Evolutionary conservation across 108 stramenopile genomes (phyloP).

Genomic region (Stephanodiscus triporus): DNA sequence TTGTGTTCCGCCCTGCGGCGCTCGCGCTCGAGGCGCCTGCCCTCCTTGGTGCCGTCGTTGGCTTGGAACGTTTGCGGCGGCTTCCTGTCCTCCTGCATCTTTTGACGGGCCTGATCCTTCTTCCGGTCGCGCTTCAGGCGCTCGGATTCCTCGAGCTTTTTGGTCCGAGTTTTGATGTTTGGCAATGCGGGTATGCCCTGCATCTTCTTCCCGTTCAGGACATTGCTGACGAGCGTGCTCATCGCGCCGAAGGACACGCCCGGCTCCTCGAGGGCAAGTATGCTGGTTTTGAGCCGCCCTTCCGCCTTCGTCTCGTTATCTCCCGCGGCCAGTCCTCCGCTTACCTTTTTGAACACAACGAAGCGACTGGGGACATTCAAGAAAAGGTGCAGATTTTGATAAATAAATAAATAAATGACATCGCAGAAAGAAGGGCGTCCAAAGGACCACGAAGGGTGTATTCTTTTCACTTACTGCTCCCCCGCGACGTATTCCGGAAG

Average conservation of each 20-base stretch:
- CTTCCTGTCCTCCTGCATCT: slow-evolving; percentile 38
- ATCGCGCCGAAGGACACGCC: slow-evolving; percentile 68
- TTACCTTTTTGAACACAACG: slow-evolving; percentile 82
- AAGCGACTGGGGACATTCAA: slow-evolving; percentile 51
- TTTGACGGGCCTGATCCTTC: slow-evolving; percentile 55
- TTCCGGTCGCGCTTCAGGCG: slow-evolving; percentile 75
- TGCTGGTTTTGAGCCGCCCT: slow-evolving; percentile 71
- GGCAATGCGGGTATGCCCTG: slow-evolving; percentile 66
- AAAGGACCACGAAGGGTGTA: neutral
- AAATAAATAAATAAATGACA: neutral
- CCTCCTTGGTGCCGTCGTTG: slow-evolving; percentile 80
- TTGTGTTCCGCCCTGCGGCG: slow-evolving; percentile 77
- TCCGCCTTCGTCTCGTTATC: slow-evolving; percentile 53
- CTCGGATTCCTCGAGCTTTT: slow-evolving; percentile 80
- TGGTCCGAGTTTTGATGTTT: slow-evolving; percentile 81
- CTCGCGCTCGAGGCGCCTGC: slow-evolving; percentile 81
- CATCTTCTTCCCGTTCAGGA: slow-evolving; percentile 49
- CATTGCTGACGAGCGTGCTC: slow-evolving; percentile 64
- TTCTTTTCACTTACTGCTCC: slow-evolving; percentile 41
- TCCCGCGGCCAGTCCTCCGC: slow-evolving; percentile 52
- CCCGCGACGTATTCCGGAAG: slow-evolving; percentile 72
- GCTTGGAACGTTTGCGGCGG: slow-evolving; percentile 46
- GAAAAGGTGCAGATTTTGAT: neutral
- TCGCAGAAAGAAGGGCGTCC: neutral
- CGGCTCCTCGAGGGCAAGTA: slow-evolving; percentile 54